Evolutionary conservation across 1,139 yeast species (phyloP), one percentile per base, ranked within the genome.

Genomic region (Zhuliangozyma parablackwelliae): DNA sequence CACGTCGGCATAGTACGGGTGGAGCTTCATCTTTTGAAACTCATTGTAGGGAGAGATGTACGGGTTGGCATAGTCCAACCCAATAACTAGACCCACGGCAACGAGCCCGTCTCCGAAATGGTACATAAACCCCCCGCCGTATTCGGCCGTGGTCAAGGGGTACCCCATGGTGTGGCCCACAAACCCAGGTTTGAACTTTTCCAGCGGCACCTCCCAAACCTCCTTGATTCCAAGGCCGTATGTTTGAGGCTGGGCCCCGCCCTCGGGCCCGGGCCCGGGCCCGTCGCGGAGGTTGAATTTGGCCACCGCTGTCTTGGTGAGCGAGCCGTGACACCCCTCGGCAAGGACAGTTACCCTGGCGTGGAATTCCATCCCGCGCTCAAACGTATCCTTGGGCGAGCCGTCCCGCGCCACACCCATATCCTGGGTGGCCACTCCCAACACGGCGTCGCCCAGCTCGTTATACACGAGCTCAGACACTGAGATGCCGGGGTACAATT

Each of bases 71-170:
- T 92, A 92, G 62, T 92, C 98, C 42, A 92, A 72, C 1, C 98
- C 98, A 33, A 89, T 75, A 6, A 92, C 97, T 11, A 90, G 57
- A 2, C 98, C 98, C 6, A 92, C 86, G 2, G 95, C 71, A 8
- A 90, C 97, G 38, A 88, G 63, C 8, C 90, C 89, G 42, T 89
- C 96, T 33, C 97, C 97, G 60, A 92, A 92, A 63, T 92, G 98
- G 60, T 92, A 92, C 75, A 85, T 85, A 66, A 92, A 92, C 0
- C 97, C 97, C 48, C 98, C 98, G 32, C 98, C 98, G 53, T 92
- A 92, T 6, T 82, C 82, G 35, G 75, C 80, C 30, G 72, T 63
- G 24, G 77, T 57, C 41, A 92, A 65, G n/a, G 98, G 98, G 54
- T 72, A 88, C 2, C 98, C 98, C 72, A 92, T 65, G 1, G 94